Conservation (phyloP, 1,139 yeast genomes). For the Suhomyces panamericanus region DNA sequence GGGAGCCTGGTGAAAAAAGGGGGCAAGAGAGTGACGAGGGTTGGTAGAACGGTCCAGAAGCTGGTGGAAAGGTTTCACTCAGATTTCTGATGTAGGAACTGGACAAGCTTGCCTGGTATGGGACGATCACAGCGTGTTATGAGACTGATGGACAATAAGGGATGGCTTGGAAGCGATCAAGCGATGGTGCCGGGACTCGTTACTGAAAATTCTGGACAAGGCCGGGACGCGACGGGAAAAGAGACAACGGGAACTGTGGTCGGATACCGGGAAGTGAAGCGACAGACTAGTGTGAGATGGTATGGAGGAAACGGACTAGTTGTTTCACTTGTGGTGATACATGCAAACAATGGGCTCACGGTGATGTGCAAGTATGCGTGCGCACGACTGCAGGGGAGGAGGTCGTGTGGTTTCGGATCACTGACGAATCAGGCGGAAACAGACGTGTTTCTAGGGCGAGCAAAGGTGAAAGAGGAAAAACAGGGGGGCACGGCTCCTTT, state of each 20-base stretch:
- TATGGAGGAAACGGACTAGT: background rate
- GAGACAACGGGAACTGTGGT: background rate
- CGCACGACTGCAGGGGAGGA: background rate
- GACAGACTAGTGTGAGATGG: too few species aligned
- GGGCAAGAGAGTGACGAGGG: background rate
- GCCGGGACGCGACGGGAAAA: background rate
- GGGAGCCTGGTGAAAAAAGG: background rate
- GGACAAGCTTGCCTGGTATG: background rate
- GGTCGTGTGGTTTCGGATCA: background rate
- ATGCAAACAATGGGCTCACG: background rate
- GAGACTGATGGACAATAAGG: background rate
- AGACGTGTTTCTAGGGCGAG: background rate
- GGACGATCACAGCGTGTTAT: background rate
- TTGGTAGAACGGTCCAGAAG: background rate
- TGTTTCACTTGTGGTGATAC: background rate
- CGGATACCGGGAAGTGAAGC: too few species aligned
- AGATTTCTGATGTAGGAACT: background rate
- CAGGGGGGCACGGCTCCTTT: background rate
- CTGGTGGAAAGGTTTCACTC: background rate
- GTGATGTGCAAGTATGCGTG: background rate
- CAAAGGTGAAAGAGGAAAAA: too few species aligned
- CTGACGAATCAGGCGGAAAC: background rate
- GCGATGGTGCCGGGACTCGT: background rate
- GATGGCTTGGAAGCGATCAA: background rate
- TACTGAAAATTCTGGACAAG: background rate